Percentiles rank a stretch among this genome's conserved stretches.
Evolutionary conservation across 108 stramenopile species (phyloP).

Genomic region (Cyclotella choctawhatcheeana): DNA sequence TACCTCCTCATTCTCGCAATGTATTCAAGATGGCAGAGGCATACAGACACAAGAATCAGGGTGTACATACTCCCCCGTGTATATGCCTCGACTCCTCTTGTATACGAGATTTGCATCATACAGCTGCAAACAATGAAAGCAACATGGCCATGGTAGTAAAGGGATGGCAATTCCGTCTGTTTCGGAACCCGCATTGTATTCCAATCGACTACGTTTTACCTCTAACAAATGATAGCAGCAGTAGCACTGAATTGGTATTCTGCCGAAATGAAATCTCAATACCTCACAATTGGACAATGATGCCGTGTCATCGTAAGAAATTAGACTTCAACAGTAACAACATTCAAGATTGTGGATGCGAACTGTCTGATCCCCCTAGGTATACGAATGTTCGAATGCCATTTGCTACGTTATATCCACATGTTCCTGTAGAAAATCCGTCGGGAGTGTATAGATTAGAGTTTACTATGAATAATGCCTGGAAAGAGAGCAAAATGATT

Average conservation of each 20-base stretch:
- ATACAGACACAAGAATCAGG: background rate
- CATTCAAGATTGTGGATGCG: slow-evolving; percentile 2
- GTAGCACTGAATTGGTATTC: background rate
- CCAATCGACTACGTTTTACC: slow-evolving; percentile 23
- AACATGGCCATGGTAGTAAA: background rate
- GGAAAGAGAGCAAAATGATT: slow-evolving; percentile 24
- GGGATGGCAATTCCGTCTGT: slow-evolving; percentile 42
- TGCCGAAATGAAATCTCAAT: slow-evolving; percentile 6
- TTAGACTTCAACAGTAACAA: background rate
- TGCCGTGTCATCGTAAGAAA: background rate
- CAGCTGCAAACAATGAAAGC: background rate
- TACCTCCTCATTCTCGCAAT: slow-evolving; percentile 37
- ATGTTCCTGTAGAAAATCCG: slow-evolving; percentile 69
- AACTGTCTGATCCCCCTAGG: slow-evolving; percentile 47
- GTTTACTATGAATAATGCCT: slow-evolving; percentile 41
- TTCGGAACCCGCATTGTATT: slow-evolving; percentile 26
- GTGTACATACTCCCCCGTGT: slow-evolving; percentile 15
- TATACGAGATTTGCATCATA: no score
- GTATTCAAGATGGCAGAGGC: slow-evolving; percentile 23
- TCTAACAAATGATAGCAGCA: background rate
- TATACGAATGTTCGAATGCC: slow-evolving; percentile 72
- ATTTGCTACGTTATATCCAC: slow-evolving; percentile 34
- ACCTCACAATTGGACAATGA: slow-evolving; percentile 53
- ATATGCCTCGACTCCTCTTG: slow-evolving; percentile 40
- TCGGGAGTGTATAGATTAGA: slow-evolving; percentile 77